Evolutionary conservation across 2,329 filamentous ascomycete species (phyloP), one percentile per base, ranked within the genome.

Genomic region (Neofusicoccum laricinum): DNA sequence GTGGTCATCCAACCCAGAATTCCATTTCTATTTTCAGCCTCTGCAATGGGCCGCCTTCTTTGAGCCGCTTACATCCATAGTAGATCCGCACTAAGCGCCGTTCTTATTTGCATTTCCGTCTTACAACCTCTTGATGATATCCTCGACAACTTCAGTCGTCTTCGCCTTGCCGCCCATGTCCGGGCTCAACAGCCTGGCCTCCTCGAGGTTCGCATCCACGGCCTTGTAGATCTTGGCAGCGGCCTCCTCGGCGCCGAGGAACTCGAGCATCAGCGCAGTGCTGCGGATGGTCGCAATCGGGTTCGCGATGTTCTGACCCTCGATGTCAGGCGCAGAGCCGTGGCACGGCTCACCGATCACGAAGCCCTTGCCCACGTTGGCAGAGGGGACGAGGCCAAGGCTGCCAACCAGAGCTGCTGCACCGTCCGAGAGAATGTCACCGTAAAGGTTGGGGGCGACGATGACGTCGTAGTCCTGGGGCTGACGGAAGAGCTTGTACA

Each of bases 401-500:
- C 89, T 93, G 50, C 94, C 95, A 32, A 98, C 94, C 34, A 98
- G 88, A 2, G 95, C 95, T 30, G 95, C 95, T 58, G 95, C 94
- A 69, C 93, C 94, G 78, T 99, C 95, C 2, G 93, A 97, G 43
- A 99, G 85, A 70, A 99, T 95, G 79, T 99, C 95, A 70, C 95
- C 95, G 81, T 99, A 98, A 67, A 99, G 86, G 81, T 98, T 98
- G 61, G 94, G 95, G 8, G 94, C 95, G 51, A 99, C 95, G 71
- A 99, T 96, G 69, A 98, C 94, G 77, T 99, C 95, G 87, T 98
- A 99, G 74, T 90, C 90, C 73, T 90, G 86, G 48, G 95, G 95
- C 80, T 98, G 92, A 67, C 94, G 92, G 88, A 98, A 98, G 64
- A 99, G 90, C 84, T 98, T 98, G 87, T 98, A 98, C 65, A 98